A percentile compares a stretch with the other conserved stretches of the same genome.
phyloP scores from a whole-genome alignment of 2,329 filamentous ascomycete species.

The Penicillium polonicum region DNA sequence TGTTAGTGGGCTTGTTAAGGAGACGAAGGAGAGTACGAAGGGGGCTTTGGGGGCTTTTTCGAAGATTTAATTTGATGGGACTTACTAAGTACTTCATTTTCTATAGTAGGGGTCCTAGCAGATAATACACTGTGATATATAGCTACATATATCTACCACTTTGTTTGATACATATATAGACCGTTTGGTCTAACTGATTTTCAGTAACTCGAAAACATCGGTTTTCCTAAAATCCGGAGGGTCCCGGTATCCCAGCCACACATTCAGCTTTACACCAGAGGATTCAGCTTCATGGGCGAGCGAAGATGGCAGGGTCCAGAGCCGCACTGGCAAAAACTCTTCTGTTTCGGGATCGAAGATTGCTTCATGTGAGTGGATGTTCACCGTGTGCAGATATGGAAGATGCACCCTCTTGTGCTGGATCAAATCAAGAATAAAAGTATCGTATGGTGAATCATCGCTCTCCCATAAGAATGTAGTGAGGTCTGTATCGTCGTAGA shows the following conservation, averaged over 20 bases:
- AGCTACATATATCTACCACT: background rate
- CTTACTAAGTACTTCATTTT: too few species aligned
- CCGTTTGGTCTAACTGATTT: background rate
- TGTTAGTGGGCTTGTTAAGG: slow-evolving; percentile 76
- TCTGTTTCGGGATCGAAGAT: background rate
- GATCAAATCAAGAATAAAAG: slow-evolving; percentile 4
- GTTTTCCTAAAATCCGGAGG: background rate
- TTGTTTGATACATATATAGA: background rate
- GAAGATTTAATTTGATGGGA: slow-evolving; percentile 47
- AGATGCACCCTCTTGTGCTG: slow-evolving; percentile 5
- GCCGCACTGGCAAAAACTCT: background rate
- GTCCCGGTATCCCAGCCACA: slow-evolving; percentile 3
- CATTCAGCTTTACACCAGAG: slow-evolving; percentile 2
- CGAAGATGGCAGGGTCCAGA: slow-evolving; percentile 1
- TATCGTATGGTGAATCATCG: too few species aligned
- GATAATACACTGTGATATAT: background rate
- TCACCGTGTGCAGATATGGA: slow-evolving; percentile 5
- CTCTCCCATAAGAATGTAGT: background rate
- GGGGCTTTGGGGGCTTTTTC: slow-evolving; percentile 65
- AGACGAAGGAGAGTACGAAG: slow-evolving; percentile 68
- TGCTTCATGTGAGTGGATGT: background rate
- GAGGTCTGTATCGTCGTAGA: slow-evolving; percentile 6
- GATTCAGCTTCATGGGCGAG: slow-evolving; percentile 3
- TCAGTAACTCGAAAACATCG: slow-evolving; percentile 1
- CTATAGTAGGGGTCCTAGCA: background rate